These are phyloP conservation scores for Phytophthora ramorum DNA, from an alignment of 352 stramenopile species.

Conservation along the genomic window DNA sequence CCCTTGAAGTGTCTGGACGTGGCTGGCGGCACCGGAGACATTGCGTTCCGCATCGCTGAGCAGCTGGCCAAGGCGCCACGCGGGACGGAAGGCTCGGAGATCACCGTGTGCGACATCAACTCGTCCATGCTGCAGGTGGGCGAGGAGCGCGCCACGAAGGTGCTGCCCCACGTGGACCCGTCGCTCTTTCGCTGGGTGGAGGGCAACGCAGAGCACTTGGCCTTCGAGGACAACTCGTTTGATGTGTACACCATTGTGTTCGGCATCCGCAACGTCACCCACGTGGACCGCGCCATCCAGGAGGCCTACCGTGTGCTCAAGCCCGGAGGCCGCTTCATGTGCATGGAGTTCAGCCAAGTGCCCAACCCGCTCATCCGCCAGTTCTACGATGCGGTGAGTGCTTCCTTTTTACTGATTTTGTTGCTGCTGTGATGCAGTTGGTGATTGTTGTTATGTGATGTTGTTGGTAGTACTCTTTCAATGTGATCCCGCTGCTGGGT, in stretches of 20 bases:
- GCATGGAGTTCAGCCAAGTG: constrained; percentile 98
- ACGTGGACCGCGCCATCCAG: constrained; percentile 94
- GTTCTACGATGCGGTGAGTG: constrained; percentile 93
- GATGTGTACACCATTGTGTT: constrained; percentile 99
- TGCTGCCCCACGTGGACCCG: constrained; percentile 61
- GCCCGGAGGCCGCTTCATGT: constrained; percentile 97
- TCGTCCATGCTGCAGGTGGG: constrained; percentile 98
- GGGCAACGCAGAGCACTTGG: constrained; percentile 96
- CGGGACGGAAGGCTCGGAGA: constrained; percentile 58
- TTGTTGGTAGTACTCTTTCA: constrained; percentile 94
- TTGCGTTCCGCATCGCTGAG: constrained; percentile 97
- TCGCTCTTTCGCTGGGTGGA: constrained; percentile 91
- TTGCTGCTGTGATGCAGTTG: background rate
- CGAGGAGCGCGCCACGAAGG: constrained; percentile 84
- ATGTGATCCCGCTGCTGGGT: constrained; percentile 96
- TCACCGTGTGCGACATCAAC: constrained; percentile 99
- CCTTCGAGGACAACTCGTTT: constrained; percentile 96
- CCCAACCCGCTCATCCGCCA: constrained; percentile 91
- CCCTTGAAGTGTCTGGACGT: constrained; percentile 94
- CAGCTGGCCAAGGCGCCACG: constrained; percentile 43
- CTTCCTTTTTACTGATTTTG: background rate
- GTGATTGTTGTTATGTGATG: constrained; percentile 4
- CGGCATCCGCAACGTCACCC: constrained; percentile 98
- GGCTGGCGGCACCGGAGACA: constrained; percentile 98
- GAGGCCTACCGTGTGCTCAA: constrained; percentile 97